Base-by-base conservation (phyloP, 371 early-diverging fungal species). In the Massospora cicadina region DNA sequence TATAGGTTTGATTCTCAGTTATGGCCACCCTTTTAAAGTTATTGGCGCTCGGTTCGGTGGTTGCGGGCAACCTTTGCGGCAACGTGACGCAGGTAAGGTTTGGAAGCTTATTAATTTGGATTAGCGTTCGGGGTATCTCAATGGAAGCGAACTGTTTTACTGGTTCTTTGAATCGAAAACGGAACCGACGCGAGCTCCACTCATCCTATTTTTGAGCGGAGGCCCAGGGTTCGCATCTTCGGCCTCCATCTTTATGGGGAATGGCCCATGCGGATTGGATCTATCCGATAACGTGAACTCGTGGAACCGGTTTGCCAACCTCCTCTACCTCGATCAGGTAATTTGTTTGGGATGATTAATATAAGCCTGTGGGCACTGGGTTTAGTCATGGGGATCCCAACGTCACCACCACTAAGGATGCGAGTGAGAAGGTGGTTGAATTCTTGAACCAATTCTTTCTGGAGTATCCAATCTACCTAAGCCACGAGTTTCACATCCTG, bases 401-500 rank as follows among this genome's bases (percentile, higher is more conserved):
- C 57, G 21, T 56, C 27, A 56, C 2, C 27, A 56, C 57, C 2
- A 5, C 57, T 23, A 7, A 21, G 7, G 57, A 56, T 2, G 57
- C 57, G 7, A 56, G 57, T 21, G 26, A 5, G 26, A 26, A 21
- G 21, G 27, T 56, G 5, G 24, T 56, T 26, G 2, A 13, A 24
- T 56, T 56, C 27, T 26, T 56, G 2, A 56, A 2, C 21, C 2
- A 5, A 2, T 56, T 56, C 27, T 56, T 56, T 56, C 7, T 7
- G 23, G 5, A 26, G 21, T 21, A 24, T 26, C 57, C 24, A 5
- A 13, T 23, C 21, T 56, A 56, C 27, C 57, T 74, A 31, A 60
- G 69, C 54, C 67, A 77, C 64, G 74, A 76, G 55, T 76, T 83
- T 43, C 80, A 80, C 60, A 65, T 81, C 21, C 78, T 80, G 65